Conservation (phyloP, 495 filamentous ascomycete genomes). For the Penicillium ochrochloron region DNA sequence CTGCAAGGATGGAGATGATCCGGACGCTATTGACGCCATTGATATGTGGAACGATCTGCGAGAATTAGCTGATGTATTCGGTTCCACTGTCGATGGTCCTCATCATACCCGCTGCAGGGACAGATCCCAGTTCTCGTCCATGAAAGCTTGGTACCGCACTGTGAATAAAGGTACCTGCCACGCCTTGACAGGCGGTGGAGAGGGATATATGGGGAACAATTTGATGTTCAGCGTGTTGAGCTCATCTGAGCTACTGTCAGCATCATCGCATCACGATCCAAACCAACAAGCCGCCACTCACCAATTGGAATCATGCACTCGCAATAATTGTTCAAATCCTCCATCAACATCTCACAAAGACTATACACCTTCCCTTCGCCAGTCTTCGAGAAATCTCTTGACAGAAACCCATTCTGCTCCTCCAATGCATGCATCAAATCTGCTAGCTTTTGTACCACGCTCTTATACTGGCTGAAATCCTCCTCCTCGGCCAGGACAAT, state of each 20-base stretch:
- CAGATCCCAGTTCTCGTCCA: conserved; percentile 89
- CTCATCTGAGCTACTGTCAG: conserved; percentile 63
- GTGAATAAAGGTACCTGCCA: conserved; percentile 93
- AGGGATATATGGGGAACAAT: conserved; percentile 81
- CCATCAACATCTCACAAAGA: conserved; percentile 87
- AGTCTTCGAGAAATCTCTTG: conserved; percentile 47
- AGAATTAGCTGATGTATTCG: conserved; percentile 3
- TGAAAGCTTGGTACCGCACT: conserved; percentile 72
- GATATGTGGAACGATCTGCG: conserved; percentile 74
- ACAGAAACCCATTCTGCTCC: conserved; percentile 79
- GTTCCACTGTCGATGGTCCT: not conserved
- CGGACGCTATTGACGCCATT: conserved; percentile 88
- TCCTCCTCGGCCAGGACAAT: conserved; percentile 77
- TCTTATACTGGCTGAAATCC: conserved; percentile 72
- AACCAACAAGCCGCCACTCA: conserved; percentile 39
- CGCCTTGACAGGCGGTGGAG: conserved; percentile 74
- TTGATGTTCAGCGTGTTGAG: conserved; percentile 96
- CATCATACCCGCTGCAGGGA: conserved; percentile 71
- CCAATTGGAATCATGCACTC: conserved; percentile 97
- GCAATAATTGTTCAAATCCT: conserved; percentile 95
- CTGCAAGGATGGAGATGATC: conserved; percentile 79
- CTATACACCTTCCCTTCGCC: conserved; percentile 71
- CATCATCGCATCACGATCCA: conserved; percentile 10
- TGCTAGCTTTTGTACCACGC: conserved; percentile 83
- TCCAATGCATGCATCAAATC: conserved; percentile 85